These are phyloP conservation scores for Penicillium pancosmium DNA, from an alignment of 495 filamentous ascomycete species.

Conservation along the genomic window DNA sequence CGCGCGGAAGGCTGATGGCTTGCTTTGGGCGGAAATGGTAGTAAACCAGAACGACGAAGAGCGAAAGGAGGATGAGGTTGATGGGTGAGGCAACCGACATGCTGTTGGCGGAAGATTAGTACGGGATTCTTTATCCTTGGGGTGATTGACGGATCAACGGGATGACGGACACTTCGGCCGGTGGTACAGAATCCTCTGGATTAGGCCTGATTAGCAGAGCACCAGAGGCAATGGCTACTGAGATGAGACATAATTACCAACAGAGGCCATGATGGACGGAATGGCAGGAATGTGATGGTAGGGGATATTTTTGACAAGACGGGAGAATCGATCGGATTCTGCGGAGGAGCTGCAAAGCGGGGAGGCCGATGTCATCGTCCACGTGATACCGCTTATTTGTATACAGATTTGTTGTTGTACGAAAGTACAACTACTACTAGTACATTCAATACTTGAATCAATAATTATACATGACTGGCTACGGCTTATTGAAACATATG, in stretches of 20 bases:
- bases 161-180: slow-evolving; percentile 29
- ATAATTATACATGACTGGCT: not conserved
- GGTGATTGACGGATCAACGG: not conserved
- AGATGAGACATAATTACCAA: slow-evolving; percentile 4
- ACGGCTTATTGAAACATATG: not conserved
- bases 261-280: slow-evolving; percentile 14
- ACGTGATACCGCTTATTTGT: slow-evolving; percentile 19
- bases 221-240: not conserved
- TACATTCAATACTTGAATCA: not conserved
- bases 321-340: slow-evolving; percentile 7
- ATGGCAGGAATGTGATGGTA: not conserved
- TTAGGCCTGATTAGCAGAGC: slow-evolving; percentile 9
- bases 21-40: slow-evolving; percentile 64
- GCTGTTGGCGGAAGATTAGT: slow-evolving; percentile 31
- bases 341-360: slow-evolving; percentile 11
- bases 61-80: slow-evolving; percentile 72
- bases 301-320: not conserved
- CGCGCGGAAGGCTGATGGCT: slow-evolving; percentile 62
- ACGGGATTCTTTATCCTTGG: slow-evolving; percentile 1
- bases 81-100: slow-evolving; percentile 73
- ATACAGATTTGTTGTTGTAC: not conserved
- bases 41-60: slow-evolving; percentile 72
- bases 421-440: not conserved
- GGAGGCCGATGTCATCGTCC: slow-evolving; percentile 20
- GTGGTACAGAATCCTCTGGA: slow-evolving; percentile 20